Conservation (phyloP, 169 alveolate genomes). For the Cyclospora cayetanensis region DNA sequence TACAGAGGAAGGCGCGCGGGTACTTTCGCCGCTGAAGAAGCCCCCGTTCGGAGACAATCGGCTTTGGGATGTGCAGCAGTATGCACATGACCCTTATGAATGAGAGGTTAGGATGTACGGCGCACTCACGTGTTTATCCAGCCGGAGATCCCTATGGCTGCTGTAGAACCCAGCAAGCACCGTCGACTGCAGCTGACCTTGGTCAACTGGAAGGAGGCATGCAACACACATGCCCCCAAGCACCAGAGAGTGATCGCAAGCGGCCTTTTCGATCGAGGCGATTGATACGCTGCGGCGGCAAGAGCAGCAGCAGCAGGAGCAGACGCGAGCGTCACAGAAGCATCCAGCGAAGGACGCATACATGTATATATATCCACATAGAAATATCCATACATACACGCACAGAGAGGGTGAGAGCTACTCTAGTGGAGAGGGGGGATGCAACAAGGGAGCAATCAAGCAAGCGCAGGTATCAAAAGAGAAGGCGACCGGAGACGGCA, state of each 20-base stretch:
- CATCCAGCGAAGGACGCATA: not conserved
- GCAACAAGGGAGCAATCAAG: too few relatives aligned
- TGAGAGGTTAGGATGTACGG: too few relatives aligned
- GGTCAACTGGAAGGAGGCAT: not conserved
- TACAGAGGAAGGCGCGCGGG: too few relatives aligned
- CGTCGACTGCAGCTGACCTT: not conserved
- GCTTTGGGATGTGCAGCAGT: too few relatives aligned
- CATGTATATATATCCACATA: not conserved
- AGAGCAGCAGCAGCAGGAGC: constrained; percentile 10
- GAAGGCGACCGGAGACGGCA: too few relatives aligned
- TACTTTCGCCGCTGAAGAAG: too few relatives aligned
- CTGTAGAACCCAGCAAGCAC: not conserved
- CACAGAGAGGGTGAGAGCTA: too few relatives aligned
- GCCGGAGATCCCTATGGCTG: not conserved
- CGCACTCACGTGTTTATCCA: not conserved
- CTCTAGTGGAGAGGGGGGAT: too few relatives aligned
- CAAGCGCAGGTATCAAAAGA: too few relatives aligned
- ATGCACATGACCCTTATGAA: too few relatives aligned
- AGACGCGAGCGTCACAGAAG: not conserved
- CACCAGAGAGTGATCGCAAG: constrained; percentile 1
- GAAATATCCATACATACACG: not conserved
- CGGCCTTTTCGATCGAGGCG: not conserved
- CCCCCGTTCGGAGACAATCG: too few relatives aligned
- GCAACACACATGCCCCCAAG: constrained; percentile 5
- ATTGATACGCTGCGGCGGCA: not conserved